Evolutionary conservation across 2,329 filamentous ascomycete species (phyloP).

Genomic region (Colletotrichum truncatum): DNA sequence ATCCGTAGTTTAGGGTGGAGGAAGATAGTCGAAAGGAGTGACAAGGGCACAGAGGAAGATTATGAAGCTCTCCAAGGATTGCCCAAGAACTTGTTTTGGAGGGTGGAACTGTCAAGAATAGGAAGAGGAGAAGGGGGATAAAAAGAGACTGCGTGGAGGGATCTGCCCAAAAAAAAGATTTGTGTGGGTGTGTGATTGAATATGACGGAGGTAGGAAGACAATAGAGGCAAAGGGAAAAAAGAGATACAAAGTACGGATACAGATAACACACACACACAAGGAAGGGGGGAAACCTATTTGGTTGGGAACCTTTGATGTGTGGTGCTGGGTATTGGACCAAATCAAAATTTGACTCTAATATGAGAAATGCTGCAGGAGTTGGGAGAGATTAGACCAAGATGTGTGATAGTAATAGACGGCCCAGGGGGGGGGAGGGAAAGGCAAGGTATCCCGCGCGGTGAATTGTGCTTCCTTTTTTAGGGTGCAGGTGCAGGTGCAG

Average conservation of each 20-base stretch:
- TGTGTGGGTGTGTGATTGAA: neutral
- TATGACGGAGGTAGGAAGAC: neutral
- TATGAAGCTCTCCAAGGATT: neutral
- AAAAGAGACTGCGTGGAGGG: neutral
- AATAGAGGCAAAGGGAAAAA: neutral
- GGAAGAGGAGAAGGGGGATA: neutral
- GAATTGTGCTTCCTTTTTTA: neutral
- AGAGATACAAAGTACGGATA: neutral
- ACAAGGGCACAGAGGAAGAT: neutral
- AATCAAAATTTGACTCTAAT: constrained; percentile 4
- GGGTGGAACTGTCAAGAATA: neutral
- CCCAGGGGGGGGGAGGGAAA: neutral
- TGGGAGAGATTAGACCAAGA: constrained; percentile 8
- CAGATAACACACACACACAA: no score
- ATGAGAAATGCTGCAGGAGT: constrained; percentile 18
- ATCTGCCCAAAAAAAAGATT: neutral
- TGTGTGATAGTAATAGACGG: neutral
- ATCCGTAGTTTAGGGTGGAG: neutral
- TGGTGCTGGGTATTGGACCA: constrained; percentile 8
- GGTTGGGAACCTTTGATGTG: constrained; percentile 12
- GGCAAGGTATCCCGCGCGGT: no score
- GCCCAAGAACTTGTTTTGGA: neutral
- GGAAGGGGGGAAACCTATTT: neutral
- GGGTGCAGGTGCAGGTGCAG: neutral
- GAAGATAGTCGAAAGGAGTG: neutral